Percentiles rank a stretch among this genome's conserved stretches.
phyloP scores from a whole-genome alignment of 495 filamentous ascomycete species.

The Lindgomyces ingoldianus region DNA sequence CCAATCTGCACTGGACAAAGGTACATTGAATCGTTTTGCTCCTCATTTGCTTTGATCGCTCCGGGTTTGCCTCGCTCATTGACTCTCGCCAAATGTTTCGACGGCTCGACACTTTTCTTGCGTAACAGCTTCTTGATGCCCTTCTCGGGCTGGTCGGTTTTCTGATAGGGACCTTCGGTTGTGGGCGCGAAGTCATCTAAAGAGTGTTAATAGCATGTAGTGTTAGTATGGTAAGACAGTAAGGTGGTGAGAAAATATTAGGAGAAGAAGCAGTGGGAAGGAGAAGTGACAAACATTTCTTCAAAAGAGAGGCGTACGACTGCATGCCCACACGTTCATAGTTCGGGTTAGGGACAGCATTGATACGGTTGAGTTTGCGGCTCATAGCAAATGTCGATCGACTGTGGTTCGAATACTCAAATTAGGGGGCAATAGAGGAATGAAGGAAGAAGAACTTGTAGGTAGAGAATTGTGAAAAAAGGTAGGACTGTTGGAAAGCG shows the following conservation, averaged over 20 bases:
- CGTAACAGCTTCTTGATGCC: constrained; percentile 17
- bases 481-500: no score
- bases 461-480: no score
- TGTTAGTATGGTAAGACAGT: constrained; percentile 34
- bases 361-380: constrained; percentile 28
- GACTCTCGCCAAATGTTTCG: constrained; percentile 55
- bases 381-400: not conserved
- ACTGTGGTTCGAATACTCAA: not conserved
- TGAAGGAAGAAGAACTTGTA: no score
- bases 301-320: constrained; percentile 69
- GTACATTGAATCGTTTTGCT: constrained; percentile 72
- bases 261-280: not conserved
- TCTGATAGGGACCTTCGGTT: constrained; percentile 65
- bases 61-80: constrained; percentile 47
- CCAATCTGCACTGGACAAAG: constrained; percentile 68
- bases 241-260: not conserved
- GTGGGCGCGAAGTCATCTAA: constrained; percentile 58
- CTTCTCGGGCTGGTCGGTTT: constrained; percentile 47
- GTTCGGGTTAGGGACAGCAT: constrained; percentile 55
- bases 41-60: constrained; percentile 68
- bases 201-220: constrained; percentile 43
- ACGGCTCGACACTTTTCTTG: not conserved
- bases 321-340: constrained; percentile 69
- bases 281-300: constrained; percentile 53
- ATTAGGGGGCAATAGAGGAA: no score